Conservation (phyloP, 192 early-diverging fungal genomes). For the Backusella circina region DNA sequence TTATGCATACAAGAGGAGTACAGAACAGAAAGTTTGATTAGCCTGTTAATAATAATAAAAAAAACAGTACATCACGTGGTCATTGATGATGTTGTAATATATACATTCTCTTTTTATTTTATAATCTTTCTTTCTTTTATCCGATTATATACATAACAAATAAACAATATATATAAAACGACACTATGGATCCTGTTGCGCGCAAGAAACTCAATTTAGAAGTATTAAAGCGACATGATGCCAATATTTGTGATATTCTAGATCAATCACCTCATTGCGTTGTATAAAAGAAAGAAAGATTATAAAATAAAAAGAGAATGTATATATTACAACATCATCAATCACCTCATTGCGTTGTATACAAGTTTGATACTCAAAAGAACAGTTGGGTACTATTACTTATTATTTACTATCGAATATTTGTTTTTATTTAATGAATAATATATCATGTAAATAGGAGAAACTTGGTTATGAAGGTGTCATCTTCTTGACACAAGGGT, state of each 20-base stretch:
- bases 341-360: conserved; percentile 68
- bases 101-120: too few relatives aligned
- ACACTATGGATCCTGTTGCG: conserved; percentile 57
- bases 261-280: conserved; percentile 84
- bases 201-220: conserved; percentile 74
- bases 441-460: conserved; percentile 50
- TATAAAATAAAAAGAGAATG: too few relatives aligned
- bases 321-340: too few relatives aligned
- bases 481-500: conserved; percentile 83
- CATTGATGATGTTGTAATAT: too few relatives aligned
- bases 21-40: neutral
- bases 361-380: conserved; percentile 73
- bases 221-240: conserved; percentile 82
- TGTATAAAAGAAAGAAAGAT: neutral
- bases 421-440: too few relatives aligned
- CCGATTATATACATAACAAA: neutral
- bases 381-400: conserved; percentile 71
- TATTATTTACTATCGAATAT: too few relatives aligned
- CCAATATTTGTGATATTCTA: conserved; percentile 69
- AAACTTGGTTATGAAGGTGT: conserved; percentile 91
- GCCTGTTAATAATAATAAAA: neutral
- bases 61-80: neutral
- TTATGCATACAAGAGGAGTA: neutral
- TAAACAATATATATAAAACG: neutral
- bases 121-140: neutral